Conservation (phyloP, 768 basidiomycete genomes). For the Boletus huronensis region DNA sequence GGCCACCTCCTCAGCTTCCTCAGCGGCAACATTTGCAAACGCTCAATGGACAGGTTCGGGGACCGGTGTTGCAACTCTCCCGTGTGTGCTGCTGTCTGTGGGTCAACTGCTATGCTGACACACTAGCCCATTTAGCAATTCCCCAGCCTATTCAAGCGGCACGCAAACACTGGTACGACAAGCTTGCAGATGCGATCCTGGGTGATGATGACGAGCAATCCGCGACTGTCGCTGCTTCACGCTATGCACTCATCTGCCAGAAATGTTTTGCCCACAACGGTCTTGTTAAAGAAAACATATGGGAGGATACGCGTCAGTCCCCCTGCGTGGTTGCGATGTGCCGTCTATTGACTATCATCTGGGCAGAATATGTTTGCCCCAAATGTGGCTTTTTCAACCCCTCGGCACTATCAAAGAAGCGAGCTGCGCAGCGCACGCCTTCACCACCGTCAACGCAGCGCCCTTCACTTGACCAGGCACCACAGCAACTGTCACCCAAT, state of each 20-base stretch:
- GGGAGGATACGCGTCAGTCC: slow-evolving; percentile 77
- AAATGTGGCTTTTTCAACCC: slow-evolving; percentile 85
- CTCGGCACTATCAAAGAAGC: slow-evolving; percentile 36
- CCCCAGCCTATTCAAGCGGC: slow-evolving; percentile 45
- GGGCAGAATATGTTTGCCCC: slow-evolving; percentile 77
- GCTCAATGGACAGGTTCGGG: slow-evolving; percentile 20
- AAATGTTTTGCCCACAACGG: slow-evolving; percentile 89
- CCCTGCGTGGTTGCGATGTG: not conserved
- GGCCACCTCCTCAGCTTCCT: slow-evolving; percentile 16
- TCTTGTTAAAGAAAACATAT: slow-evolving; percentile 75
- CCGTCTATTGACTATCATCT: not conserved
- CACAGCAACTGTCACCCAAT: slow-evolving; percentile 1
- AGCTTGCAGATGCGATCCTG: slow-evolving; percentile 79
- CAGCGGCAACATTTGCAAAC: slow-evolving; percentile 19
- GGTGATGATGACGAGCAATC: slow-evolving; percentile 66
- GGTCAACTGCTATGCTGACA: slow-evolving; percentile 8
- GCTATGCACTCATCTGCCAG: slow-evolving; percentile 86
- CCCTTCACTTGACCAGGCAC: slow-evolving; percentile 7
- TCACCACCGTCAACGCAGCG: slow-evolving; percentile 23
- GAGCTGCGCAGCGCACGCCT: slow-evolving; percentile 22
- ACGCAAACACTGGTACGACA: slow-evolving; percentile 82
- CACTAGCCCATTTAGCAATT: slow-evolving; percentile 25
- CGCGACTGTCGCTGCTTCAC: slow-evolving; percentile 36
- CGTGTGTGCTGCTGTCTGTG: slow-evolving; percentile 30
- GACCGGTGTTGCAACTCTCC: slow-evolving; percentile 36